phyloP scores from a whole-genome alignment of 495 filamentous ascomycete species.

The Halenospora varia region DNA sequence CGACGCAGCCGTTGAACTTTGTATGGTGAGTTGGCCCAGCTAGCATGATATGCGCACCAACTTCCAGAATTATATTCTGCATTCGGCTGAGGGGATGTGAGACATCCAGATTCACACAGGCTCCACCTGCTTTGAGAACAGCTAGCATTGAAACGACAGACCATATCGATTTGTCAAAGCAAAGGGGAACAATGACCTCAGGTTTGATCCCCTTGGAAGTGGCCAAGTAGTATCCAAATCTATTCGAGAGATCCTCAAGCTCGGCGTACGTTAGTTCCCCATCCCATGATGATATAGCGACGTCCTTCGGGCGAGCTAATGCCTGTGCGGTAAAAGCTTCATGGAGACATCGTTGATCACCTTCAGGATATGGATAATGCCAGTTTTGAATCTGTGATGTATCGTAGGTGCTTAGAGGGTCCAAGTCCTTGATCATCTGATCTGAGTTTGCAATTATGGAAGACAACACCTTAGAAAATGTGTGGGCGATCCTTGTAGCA shows the following conservation, averaged over 20 bases:
- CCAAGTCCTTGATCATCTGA: no score
- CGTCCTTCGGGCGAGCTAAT: neutral
- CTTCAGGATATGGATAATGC: neutral
- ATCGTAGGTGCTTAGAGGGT: no score
- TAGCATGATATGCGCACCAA: no score
- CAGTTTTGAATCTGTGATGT: neutral
- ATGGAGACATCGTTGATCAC: neutral
- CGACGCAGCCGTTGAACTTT: neutral
- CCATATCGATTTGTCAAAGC: conserved; percentile 37
- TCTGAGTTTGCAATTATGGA: no score
- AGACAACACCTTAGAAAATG: no score
- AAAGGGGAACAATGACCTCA: neutral
- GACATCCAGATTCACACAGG: conserved; percentile 35
- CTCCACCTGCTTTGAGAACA: conserved; percentile 41
- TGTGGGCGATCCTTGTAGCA: no score
- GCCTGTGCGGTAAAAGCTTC: neutral
- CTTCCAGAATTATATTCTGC: no score
- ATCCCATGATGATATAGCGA: neutral
- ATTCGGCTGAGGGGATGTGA: neutral
- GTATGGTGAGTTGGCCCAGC: neutral
- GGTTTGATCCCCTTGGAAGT: neutral
- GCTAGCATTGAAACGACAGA: conserved; percentile 38
- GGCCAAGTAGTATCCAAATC: neutral
- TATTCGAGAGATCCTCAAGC: neutral
- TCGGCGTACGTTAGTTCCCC: neutral